Evolutionary conservation across 2,329 filamentous ascomycete genomes (phyloP).

Genomic region (Magnaporthales sp.): DNA sequence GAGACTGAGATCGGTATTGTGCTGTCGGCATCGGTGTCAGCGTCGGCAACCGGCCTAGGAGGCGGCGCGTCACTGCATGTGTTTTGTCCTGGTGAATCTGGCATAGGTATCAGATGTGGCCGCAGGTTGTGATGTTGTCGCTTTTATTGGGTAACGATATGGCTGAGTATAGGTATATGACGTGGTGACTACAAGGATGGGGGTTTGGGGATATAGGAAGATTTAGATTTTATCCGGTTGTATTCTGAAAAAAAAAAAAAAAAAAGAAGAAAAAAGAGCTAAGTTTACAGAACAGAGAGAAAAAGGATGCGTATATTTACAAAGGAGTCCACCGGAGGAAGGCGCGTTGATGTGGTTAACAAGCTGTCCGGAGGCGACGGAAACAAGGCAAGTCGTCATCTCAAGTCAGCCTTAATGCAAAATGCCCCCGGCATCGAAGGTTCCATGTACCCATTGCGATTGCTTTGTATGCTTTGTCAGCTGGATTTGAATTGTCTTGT

Average conservation of each 20-base stretch:
- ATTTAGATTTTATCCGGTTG: background rate
- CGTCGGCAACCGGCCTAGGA: background rate
- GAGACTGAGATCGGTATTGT: slow-evolving; percentile 12
- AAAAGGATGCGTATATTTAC: too few relatives aligned
- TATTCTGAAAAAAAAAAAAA: background rate
- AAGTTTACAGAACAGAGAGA: too few relatives aligned
- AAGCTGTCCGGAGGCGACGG: background rate
- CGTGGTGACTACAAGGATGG: background rate
- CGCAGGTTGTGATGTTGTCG: background rate
- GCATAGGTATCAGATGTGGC: background rate
- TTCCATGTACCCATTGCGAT: background rate
- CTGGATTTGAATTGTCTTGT: background rate
- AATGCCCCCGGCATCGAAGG: background rate
- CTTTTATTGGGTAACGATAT: background rate
- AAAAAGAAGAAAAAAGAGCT: too few relatives aligned
- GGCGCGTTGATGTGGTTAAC: background rate
- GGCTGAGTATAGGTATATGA: background rate
- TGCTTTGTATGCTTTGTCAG: background rate
- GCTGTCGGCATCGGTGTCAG: background rate
- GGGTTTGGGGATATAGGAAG: background rate
- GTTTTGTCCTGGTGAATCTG: background rate
- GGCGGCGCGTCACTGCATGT: background rate
- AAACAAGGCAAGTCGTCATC: background rate
- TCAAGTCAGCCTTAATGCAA: background rate
- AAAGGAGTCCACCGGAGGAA: background rate